Evolutionary conservation across 306 rosid genomes (phyloP), one percentile per base, ranked within the genome.

Genomic region (Delonix regia): DNA sequence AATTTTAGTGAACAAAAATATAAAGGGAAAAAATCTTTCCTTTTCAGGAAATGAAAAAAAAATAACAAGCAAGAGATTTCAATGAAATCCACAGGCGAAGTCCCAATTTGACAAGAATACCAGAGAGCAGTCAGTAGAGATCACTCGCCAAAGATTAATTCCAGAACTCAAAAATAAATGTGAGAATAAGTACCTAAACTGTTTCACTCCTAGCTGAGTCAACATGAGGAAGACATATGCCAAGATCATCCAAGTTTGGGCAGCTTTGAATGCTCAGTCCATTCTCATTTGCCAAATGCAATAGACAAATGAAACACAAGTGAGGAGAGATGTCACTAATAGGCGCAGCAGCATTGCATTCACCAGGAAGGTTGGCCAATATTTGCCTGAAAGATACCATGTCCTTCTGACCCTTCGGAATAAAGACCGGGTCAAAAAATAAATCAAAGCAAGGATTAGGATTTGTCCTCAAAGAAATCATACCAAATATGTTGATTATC

Each of bases 201-300:
- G 77, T 55, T 66, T 70, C 87, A 63, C 59, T 80, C 42, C 45
- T 47, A 62, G 81, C 30, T 36, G 51, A 71, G 19, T 49, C 78
- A 57, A 27, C 79, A 42, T 51, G 80, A 71, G 90, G 85, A 71
- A 87, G 85, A 77, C 52, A 66, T 78, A 93, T 81, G 21, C 72
- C 76, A 62, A 93, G 92, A 86, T 95, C 98, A 69, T 93, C 93
- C 87, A 93, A 83, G 83, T 83, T 83, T 69, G 87, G 80, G 80
- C 57, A 52, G 80, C 87, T 87, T 10, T 86, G 83, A 72, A 95
- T 86, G 80, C 93, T 87, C 88, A 91, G 75, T 25, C 98, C 99
- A 38, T 95, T 90, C 85, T 95, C 97, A 77, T 91, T 93, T 45
- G 99, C 99, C 78, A 95, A 80, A 89, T 95, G 98, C 80, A 95